Conservation (phyloP, 2,329 filamentous ascomycete species). For the Fusarium algeriense region DNA sequence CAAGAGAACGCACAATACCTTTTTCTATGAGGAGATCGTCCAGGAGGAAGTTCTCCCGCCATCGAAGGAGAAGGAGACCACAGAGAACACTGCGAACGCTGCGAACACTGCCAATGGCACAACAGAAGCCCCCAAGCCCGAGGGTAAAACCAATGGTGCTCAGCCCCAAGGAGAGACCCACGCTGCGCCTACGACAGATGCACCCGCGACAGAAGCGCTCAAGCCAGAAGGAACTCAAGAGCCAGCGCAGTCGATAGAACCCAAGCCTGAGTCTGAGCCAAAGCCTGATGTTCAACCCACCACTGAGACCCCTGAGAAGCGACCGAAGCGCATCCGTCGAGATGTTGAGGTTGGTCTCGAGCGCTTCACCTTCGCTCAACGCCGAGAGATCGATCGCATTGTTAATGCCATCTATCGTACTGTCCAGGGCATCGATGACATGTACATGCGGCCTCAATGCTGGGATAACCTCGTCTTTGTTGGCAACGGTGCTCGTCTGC, state of each 20-base stretch:
- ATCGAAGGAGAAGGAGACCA: conserved; percentile 50
- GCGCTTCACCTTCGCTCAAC: conserved; percentile 76
- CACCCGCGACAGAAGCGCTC: conserved; percentile 37
- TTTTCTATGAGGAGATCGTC: conserved; percentile 78
- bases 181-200: conserved; percentile 4
- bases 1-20: conserved; percentile 76
- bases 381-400: conserved; percentile 83
- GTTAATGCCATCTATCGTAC: conserved; percentile 86
- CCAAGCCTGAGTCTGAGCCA: conserved; percentile 30
- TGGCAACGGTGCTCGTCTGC: conserved; percentile 81
- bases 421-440: conserved; percentile 84
- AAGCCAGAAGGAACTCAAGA: conserved; percentile 45
- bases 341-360: conserved; percentile 84
- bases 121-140: conserved; percentile 26
- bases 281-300: conserved; percentile 40
- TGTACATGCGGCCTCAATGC: conserved; percentile 84
- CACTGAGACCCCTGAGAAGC: conserved; percentile 55
- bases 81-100: conserved; percentile 12
- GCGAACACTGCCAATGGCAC: conserved; percentile 33
- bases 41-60: conserved; percentile 63
- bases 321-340: conserved; percentile 69
- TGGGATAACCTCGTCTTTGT: conserved; percentile 96
- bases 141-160: conserved; percentile 31
- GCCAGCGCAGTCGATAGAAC: conserved; percentile 38
- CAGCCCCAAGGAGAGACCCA: conserved; percentile 25